Evolutionary conservation across 805 yeast species (phyloP), one percentile per base, ranked within the genome.

Genomic region (Maudiozyma bulderi): DNA sequence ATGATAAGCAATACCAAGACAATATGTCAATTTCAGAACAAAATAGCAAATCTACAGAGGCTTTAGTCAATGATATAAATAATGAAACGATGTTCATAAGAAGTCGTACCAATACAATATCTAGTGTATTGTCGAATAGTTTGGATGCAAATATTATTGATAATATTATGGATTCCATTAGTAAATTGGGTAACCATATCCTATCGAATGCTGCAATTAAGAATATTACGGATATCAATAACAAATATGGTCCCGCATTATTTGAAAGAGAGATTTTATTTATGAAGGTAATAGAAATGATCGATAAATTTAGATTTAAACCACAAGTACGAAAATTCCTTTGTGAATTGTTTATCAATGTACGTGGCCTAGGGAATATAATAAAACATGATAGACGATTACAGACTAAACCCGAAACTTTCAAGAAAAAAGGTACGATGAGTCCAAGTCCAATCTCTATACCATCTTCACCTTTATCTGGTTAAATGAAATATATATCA

Each of bases 261-360:
- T 61, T 86, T 64, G 80, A 76, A 43, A 75, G 74, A 48, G 74
- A 78, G 10, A 76, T 71, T 2, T 64, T 85, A 46, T 80, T 85
- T 59, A 71, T 61, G 62, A 74, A 72, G 58, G 80, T 70, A 46
- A 70, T 72, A 65, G 72, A 67, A 48, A 73, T 70, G 57, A 73
- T 73, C 73, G 84, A 72, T 55, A 70, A 64, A 61, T 88, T 67
- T 71, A 75, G 73, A 44, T 85, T 79, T 64, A 77, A 82, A 54
- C 79, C 77, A 47, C 77, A 78, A 4, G 79, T 78, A 15, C 69
- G 95, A 37, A 73, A 78, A 53, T 83, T 81, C 58, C 68, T 88
- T 13, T 75, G 82, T 57, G 90, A 82, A 41, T 67, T 84, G 47
- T 78, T 86, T 54, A 76, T 78, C 47, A 75, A 76, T 53, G 70